Percentiles rank a stretch among this genome's conserved stretches.
phyloP scores from a whole-genome alignment of 805 yeast genomes.

The Spathaspora girioi region DNA sequence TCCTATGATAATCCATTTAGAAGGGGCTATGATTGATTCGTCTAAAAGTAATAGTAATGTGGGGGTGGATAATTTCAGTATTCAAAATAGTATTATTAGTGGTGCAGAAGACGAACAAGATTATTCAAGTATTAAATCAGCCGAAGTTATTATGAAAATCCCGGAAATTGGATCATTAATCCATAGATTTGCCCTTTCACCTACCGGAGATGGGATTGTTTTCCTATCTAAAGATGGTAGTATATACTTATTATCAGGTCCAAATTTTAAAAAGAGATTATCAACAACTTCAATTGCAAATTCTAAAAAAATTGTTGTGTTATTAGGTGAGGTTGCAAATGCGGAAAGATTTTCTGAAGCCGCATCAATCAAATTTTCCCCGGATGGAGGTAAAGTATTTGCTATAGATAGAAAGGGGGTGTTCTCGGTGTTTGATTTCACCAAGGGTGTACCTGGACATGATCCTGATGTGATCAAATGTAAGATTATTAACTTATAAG shows the following conservation, averaged over 20 bases:
- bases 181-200: constrained; percentile 72
- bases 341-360: constrained; percentile 71
- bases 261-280: constrained; percentile 32
- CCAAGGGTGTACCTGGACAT: constrained; percentile 75
- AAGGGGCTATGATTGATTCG: constrained; percentile 49
- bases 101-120: constrained; percentile 15
- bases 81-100: constrained; percentile 18
- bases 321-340: constrained; percentile 74
- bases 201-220: constrained; percentile 83
- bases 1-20: constrained; percentile 28
- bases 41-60: constrained; percentile 4
- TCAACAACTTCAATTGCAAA: constrained; percentile 10
- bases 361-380: constrained; percentile 74
- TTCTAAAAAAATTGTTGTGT: constrained; percentile 48
- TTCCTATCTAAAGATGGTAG: constrained; percentile 76
- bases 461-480: constrained; percentile 64
- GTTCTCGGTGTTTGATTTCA: constrained; percentile 78
- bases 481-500: constrained; percentile 44
- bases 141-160: constrained; percentile 45
- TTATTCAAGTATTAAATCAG: constrained; percentile 18
- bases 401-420: constrained; percentile 80
- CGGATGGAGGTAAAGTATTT: constrained; percentile 76
- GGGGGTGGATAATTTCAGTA: constrained; percentile 16
- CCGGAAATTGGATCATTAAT: constrained; percentile 81
- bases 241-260: constrained; percentile 64